Evolutionary conservation across 371 early-diverging fungal species (phyloP).

Genomic region (Mortierella sp.): DNA sequence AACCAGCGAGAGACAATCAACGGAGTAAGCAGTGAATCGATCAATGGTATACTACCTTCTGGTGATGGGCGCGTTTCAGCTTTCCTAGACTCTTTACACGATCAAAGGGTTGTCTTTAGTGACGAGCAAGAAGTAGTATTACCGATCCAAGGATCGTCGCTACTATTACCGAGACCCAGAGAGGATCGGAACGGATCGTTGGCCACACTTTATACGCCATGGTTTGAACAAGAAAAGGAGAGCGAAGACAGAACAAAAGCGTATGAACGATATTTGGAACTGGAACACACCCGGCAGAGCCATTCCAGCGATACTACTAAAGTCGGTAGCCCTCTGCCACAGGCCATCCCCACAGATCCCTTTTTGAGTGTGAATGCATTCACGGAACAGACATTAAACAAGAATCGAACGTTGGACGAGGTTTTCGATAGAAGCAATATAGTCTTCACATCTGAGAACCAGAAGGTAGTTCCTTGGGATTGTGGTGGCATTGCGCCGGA

Average conservation of each 20-base stretch:
- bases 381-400: not conserved
- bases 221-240: not conserved
- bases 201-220: not conserved
- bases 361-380: not conserved
- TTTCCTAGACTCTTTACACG: not conserved
- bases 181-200: not conserved
- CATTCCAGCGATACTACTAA: conserved; percentile 3
- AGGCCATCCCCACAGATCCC: not conserved
- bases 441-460: not conserved
- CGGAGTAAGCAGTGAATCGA: too few species aligned
- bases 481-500: not conserved
- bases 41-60: too few species aligned
- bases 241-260: not conserved
- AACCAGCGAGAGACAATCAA: not conserved
- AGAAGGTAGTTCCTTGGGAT: not conserved
- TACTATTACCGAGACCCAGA: not conserved
- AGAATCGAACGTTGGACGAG: not conserved
- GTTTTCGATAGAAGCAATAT: not conserved
- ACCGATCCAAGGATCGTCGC: not conserved
- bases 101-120: not conserved
- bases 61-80: too few species aligned
- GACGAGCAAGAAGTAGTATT: not conserved
- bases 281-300: not conserved
- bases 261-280: not conserved
- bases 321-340: not conserved